A percentile compares a stretch with the other conserved stretches of the same genome.
Evolutionary conservation across 83 land plant species (phyloP).

Genomic region (Larix sibirica): DNA sequence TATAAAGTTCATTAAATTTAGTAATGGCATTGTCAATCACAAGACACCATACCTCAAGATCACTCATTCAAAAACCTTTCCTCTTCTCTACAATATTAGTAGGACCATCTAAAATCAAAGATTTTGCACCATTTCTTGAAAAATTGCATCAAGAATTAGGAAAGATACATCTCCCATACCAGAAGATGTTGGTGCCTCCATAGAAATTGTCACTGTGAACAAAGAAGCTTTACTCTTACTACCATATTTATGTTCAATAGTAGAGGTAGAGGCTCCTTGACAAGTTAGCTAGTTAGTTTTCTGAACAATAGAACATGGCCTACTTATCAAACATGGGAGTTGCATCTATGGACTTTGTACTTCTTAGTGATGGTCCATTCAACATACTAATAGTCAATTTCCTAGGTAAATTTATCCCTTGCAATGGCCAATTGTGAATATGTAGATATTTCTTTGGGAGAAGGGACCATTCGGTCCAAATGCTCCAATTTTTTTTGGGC

Average conservation of each 20-base stretch:
- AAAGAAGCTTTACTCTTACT: not conserved
- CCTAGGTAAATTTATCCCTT: constrained; percentile 44
- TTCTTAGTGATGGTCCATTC: constrained; percentile 57
- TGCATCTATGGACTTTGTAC: constrained; percentile 48
- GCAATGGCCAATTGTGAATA: constrained; percentile 37
- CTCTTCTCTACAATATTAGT: constrained; percentile 13
- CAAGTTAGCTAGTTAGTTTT: not conserved
- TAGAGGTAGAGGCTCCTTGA: constrained; percentile 2
- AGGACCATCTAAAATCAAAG: not conserved
- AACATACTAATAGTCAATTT: constrained; percentile 55
- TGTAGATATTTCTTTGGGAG: constrained; percentile 67
- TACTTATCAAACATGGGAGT: constrained; percentile 21
- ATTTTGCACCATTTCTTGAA: not conserved
- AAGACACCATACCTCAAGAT: constrained; percentile 47
- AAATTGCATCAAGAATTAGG: not conserved
- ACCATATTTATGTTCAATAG: not conserved
- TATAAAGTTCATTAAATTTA: not conserved
- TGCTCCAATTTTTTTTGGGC: constrained; percentile 70
- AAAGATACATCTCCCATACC: too few relatives aligned
- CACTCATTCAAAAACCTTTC: constrained; percentile 54
- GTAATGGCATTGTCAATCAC: not conserved
- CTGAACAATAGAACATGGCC: not conserved
- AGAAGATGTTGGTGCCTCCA: not conserved
- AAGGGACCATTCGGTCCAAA: constrained; percentile 61
- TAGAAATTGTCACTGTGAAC: not conserved